Conservation (phyloP, 306 rosid species). For the Oxytropis ochrocephala region DNA sequence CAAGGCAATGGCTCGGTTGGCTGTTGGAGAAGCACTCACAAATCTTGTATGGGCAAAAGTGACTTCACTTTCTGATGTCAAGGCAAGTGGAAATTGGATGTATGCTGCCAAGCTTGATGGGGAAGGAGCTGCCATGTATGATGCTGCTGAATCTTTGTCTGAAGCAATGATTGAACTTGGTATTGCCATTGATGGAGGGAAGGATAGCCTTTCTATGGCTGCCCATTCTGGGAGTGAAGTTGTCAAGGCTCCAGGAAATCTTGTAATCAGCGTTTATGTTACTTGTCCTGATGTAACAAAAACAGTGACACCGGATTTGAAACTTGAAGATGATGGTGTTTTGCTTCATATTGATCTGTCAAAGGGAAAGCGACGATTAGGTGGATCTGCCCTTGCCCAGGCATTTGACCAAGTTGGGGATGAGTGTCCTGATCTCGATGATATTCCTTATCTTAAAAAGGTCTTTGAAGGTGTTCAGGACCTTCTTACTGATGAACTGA, state of each 20-base stretch:
- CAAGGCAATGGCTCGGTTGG: conserved; percentile 91
- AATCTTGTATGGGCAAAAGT: conserved; percentile 93
- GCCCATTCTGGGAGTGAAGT: conserved; percentile 74
- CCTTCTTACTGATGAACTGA: conserved; percentile 57
- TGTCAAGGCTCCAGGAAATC: conserved; percentile 92
- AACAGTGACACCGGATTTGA: conserved; percentile 83
- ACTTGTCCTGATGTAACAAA: conserved; percentile 91
- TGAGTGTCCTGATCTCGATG: conserved; percentile 72
- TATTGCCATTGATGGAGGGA: conserved; percentile 91
- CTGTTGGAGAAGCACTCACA: conserved; percentile 94
- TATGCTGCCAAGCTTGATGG: conserved; percentile 87
- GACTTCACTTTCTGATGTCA: conserved; percentile 79
- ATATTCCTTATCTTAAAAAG: conserved; percentile 61
- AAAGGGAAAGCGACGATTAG: conserved; percentile 71
- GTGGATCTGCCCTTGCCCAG: conserved; percentile 90
- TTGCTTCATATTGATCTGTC: conserved; percentile 74
- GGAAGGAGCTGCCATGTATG: conserved; percentile 91
- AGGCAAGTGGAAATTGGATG: conserved; percentile 96
- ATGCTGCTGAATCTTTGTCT: conserved; percentile 65
- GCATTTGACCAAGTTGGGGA: conserved; percentile 83
- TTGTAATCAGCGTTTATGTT: conserved; percentile 86
- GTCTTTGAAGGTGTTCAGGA: conserved; percentile 78
- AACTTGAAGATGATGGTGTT: conserved; percentile 66
- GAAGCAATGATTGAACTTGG: conserved; percentile 88
- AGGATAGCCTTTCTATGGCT: conserved; percentile 93